These are phyloP conservation scores for Metschnikowia gelsemii DNA, from an alignment of 805 yeast genomes.

Conservation along the genomic window DNA sequence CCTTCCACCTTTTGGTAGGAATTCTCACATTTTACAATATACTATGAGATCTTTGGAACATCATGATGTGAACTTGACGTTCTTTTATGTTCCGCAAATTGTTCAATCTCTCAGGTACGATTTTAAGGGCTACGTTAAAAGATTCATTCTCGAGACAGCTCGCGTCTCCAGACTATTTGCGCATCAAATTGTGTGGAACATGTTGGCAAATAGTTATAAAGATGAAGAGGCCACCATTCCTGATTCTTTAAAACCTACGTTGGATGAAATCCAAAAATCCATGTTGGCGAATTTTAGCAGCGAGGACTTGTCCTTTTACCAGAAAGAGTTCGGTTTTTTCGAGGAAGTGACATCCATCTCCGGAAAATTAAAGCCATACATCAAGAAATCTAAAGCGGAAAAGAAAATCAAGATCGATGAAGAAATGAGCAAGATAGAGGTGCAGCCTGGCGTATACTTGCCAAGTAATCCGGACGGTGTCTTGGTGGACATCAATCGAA, in stretches of 20 bases:
- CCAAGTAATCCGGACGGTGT: constrained; percentile 97
- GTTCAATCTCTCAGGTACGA: constrained; percentile 91
- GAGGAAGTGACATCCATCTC: constrained; percentile 89
- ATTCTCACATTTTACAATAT: constrained; percentile 75
- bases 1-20: constrained; percentile 65
- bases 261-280: constrained; percentile 67
- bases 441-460: constrained; percentile 80
- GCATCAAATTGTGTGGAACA: constrained; percentile 98
- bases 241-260: constrained; percentile 76
- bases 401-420: constrained; percentile 95
- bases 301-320: constrained; percentile 65
- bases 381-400: constrained; percentile 92
- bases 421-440: constrained; percentile 78
- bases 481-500: constrained; percentile 87
- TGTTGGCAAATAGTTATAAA: constrained; percentile 86
- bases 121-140: constrained; percentile 76
- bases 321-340: constrained; percentile 85
- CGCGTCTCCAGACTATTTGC: constrained; percentile 88
- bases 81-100: constrained; percentile 97
- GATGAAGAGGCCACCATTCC: constrained; percentile 85
- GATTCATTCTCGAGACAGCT: constrained; percentile 89
- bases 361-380: constrained; percentile 91
- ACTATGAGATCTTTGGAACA: constrained; percentile 86
- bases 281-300: constrained; percentile 63
- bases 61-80: constrained; percentile 83